Percentiles rank a stretch among this genome's conserved stretches.
phyloP scores from a whole-genome alignment of 1,139 yeast species.

The Magnusiomyces starmeri region DNA sequence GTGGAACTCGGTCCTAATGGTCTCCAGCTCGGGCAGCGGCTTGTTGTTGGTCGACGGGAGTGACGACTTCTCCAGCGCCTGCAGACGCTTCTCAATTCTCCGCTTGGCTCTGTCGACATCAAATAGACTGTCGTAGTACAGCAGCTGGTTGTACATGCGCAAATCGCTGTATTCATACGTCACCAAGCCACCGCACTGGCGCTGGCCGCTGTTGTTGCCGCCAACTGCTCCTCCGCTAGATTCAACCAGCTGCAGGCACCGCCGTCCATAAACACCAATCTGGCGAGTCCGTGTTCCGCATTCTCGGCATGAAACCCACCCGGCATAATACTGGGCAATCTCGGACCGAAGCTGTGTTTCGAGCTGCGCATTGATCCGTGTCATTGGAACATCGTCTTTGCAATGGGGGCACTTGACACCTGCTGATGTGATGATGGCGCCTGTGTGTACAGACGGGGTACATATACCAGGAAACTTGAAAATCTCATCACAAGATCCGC shows the following conservation, averaged over 20 bases:
- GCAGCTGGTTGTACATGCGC: conserved; percentile 76
- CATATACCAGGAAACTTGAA: conserved; percentile 69
- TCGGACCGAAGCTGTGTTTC: conserved; percentile 64
- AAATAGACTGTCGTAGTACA: conserved; percentile 71
- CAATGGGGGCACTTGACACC: conserved; percentile 73
- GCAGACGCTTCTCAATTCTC: conserved; percentile 22
- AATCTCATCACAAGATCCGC: conserved; percentile 52
- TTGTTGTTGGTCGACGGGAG: conserved; percentile 25
- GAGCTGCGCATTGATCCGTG: conserved; percentile 61
- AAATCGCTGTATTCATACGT: conserved; percentile 69
- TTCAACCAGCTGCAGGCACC: conserved; percentile 58
- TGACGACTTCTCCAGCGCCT: conserved; percentile 2
- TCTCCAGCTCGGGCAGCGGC: conserved; percentile 27
- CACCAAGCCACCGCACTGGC: conserved; percentile 81
- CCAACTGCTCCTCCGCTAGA: conserved; percentile 48
- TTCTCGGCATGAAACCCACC: conserved; percentile 82
- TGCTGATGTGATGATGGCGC: conserved; percentile 50
- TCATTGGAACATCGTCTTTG: conserved; percentile 41
- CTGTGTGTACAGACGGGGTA: conserved; percentile 20
- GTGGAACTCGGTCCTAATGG: conserved; percentile 7
- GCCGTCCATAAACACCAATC: conserved; percentile 78
- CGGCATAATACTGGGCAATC: conserved; percentile 72
- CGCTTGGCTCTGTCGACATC: conserved; percentile 74
- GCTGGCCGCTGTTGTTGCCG: conserved; percentile 10
- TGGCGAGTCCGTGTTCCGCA: conserved; percentile 82